phyloP scores from a whole-genome alignment of 1,139 yeast species.

The Meyerozyma elateridarum region DNA sequence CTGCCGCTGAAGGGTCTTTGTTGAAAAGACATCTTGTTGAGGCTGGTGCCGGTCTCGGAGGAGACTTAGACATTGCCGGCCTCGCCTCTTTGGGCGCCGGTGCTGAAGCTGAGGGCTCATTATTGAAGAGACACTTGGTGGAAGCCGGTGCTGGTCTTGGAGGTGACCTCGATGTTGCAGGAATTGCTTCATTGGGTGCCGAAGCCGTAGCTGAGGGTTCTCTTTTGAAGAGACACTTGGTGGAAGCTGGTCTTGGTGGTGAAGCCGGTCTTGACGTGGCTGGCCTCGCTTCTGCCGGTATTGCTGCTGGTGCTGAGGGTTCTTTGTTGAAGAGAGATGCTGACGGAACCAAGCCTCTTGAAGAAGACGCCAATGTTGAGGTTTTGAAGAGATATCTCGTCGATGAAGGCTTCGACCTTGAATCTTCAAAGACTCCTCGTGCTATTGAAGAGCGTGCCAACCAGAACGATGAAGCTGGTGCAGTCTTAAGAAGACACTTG shows the following conservation, averaged over 20 bases:
- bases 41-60: background rate
- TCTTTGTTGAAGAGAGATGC: constrained; percentile 6
- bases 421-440: background rate
- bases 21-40: constrained; percentile 5
- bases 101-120: background rate
- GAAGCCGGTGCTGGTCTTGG: background rate
- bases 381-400: constrained; percentile 1
- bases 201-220: constrained; percentile 8
- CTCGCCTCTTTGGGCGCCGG: background rate
- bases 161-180: constrained; percentile 4
- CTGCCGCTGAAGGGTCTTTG: constrained; percentile 2
- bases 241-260: constrained; percentile 14
- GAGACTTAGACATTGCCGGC: background rate
- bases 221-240: constrained; percentile 13
- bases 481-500: constrained; percentile 2
- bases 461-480: constrained; percentile 1
- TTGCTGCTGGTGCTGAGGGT: constrained; percentile 9
- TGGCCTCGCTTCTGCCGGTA: constrained; percentile 8
- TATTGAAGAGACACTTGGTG: background rate
- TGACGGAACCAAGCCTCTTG: background rate
- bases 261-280: constrained; percentile 10
- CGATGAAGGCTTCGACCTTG: constrained; percentile 1
- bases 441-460: background rate
- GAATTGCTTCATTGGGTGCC: constrained; percentile 5
- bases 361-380: background rate